Evolutionary conservation across 148 eudicot genomes (phyloP).

Genomic region (Vaccinium darrowii): DNA sequence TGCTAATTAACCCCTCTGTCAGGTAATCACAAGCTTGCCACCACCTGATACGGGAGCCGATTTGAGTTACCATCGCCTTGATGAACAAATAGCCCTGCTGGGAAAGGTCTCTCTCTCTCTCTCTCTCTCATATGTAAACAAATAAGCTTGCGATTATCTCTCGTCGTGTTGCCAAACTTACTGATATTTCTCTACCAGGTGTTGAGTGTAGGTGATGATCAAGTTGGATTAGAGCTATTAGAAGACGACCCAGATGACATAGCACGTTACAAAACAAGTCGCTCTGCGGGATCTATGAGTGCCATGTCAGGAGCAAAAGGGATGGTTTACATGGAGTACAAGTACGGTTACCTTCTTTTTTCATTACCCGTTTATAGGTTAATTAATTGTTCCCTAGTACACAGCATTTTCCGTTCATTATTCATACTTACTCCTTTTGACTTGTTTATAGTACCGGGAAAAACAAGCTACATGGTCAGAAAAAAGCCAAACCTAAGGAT

Average conservation of each 20-base stretch:
- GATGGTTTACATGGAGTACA: slow-evolving; percentile 93
- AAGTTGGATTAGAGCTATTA: slow-evolving; percentile 79
- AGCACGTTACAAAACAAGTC: slow-evolving; percentile 60
- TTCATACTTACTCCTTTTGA: background rate
- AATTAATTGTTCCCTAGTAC: background rate
- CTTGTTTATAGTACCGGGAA: slow-evolving; percentile 57
- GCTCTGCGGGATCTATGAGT: slow-evolving; percentile 84
- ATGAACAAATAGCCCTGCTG: slow-evolving; percentile 74
- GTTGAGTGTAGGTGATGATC: slow-evolving; percentile 82
- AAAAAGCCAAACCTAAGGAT: slow-evolving; percentile 78
- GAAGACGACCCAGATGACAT: slow-evolving; percentile 90
- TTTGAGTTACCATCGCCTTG: slow-evolving; percentile 58
- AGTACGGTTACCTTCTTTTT: slow-evolving; percentile 32
- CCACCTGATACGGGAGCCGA: slow-evolving; percentile 73
- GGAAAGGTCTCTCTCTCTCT: slow-evolving; percentile 45
- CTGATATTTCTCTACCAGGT: slow-evolving; percentile 41
- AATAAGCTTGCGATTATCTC: background rate
- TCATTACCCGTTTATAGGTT: background rate
- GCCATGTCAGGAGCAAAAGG: slow-evolving; percentile 91
- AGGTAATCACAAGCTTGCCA: slow-evolving; percentile 95
- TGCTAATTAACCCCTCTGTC: slow-evolving; percentile 5
- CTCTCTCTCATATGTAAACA: background rate
- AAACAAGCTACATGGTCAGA: slow-evolving; percentile 34
- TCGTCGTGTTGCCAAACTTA: background rate
- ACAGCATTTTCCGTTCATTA: background rate